phyloP scores from a whole-genome alignment of 495 filamentous ascomycete species.

The Annulohypoxylon bovei region DNA sequence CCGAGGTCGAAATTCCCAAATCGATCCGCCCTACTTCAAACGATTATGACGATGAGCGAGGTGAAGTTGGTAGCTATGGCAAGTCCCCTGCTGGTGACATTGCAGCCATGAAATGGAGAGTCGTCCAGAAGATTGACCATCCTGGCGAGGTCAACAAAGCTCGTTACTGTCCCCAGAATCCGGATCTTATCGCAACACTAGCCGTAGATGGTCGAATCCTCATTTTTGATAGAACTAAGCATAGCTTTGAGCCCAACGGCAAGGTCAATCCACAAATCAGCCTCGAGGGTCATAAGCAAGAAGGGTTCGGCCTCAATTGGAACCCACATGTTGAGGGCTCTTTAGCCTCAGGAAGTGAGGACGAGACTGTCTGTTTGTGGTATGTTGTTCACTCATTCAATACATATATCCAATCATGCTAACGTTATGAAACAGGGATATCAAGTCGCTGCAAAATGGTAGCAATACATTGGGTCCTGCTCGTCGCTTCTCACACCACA shows the following conservation, averaged over 20 bases:
- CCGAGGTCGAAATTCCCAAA: constrained; percentile 89
- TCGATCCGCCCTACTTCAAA: constrained; percentile 72
- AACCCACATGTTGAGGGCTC: constrained; percentile 84
- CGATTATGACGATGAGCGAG: constrained; percentile 90
- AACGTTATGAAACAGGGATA: constrained; percentile 67
- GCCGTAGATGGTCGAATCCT: constrained; percentile 86
- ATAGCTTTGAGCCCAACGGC: constrained; percentile 75
- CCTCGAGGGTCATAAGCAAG: constrained; percentile 82
- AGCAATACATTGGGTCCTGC: constrained; percentile 75
- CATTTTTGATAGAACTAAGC: constrained; percentile 96
- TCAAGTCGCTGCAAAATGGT: constrained; percentile 73
- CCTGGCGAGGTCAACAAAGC: constrained; percentile 98
- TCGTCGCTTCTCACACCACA: constrained; percentile 86
- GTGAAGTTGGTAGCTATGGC: constrained; percentile 94
- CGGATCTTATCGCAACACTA: constrained; percentile 95
- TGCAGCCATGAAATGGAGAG: constrained; percentile 79
- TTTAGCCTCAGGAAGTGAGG: constrained; percentile 89
- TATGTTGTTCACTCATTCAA: constrained; percentile 52
- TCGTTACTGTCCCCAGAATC: constrained; percentile 96
- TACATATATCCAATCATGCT: constrained; percentile 12
- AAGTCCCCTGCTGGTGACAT: constrained; percentile 65
- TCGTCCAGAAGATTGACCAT: constrained; percentile 96
- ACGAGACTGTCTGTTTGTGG: constrained; percentile 91
- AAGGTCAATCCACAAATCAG: constrained; percentile 82
- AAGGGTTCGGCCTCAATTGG: constrained; percentile 97